A percentile compares a stretch with the other conserved stretches of the same genome.
phyloP scores from a whole-genome alignment of 352 stramenopile species.

The Pythium insidiosum region DNA sequence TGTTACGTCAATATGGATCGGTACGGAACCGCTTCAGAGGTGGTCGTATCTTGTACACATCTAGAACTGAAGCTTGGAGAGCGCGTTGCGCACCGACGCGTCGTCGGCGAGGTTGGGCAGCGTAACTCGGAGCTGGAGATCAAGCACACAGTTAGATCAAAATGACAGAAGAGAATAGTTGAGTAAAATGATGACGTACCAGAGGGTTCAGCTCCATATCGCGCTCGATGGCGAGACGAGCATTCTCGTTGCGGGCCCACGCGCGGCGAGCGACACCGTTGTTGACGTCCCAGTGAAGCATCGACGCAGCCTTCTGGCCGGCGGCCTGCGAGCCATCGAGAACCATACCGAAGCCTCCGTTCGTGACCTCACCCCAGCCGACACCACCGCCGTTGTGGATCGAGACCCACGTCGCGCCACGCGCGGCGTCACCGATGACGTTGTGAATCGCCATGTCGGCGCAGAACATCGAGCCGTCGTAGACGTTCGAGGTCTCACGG shows the following conservation, averaged over 20 bases:
- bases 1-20: too few relatives aligned
- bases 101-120: constrained; percentile 39
- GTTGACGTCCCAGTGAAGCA: constrained; percentile 88
- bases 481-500: constrained; percentile 86
- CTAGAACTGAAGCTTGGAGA: too few relatives aligned
- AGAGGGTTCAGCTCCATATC: constrained; percentile 79
- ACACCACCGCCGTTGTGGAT: constrained; percentile 87
- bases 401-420: constrained; percentile 80
- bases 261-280: constrained; percentile 77
- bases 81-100: constrained; percentile 31
- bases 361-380: constrained; percentile 86
- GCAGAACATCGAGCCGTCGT: constrained; percentile 79
- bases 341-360: constrained; percentile 85
- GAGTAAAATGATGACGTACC: constrained; percentile 21
- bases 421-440: constrained; percentile 76
- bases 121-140: constrained; percentile 39
- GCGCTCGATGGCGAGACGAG: constrained; percentile 69
- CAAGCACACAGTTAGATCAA: constrained; percentile 7
- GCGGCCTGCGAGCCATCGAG: constrained; percentile 72
- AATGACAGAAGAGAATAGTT: neutral
- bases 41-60: too few relatives aligned
- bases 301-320: constrained; percentile 46
- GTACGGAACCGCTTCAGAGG: too few relatives aligned
- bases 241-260: constrained; percentile 83
- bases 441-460: constrained; percentile 90